Evolutionary conservation across 2,329 filamentous ascomycete species (phyloP), one percentile per base, ranked within the genome.

Genomic region (Penicillium crustosum): DNA sequence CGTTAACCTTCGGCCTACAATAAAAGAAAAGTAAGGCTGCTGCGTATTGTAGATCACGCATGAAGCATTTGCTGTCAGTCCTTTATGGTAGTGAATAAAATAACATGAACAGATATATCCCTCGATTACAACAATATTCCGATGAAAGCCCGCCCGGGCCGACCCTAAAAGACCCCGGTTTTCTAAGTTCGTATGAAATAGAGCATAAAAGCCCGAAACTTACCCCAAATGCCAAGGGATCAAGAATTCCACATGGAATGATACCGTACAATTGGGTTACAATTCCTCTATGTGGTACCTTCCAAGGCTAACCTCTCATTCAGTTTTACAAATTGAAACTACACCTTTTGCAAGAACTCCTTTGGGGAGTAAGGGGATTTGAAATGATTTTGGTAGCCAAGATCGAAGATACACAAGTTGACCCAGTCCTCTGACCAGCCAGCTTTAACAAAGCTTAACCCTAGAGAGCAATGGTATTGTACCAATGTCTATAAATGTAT

Each of bases 221-320:
- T 33, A 21, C 21, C 21, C 23, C 23, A 19, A 27, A 25, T 42
- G 35, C 36, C 55, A 53, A 57, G 55, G 49, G 49, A 8, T 27
- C 4, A 33, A 29, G 55, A 53, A 57, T 57, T 33, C 3, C 6
- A 13, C 2, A 35, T 41, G 49, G 55, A 57, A 57, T 57, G 55
- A 48, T 29, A 53, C 21, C 36, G 9, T 27, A 33, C 21, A 19
- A 31, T 38, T n/a, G 23, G 47, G 47, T 51, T 51, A 23, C 47
- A 55, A 17, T 51, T 38, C 2, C 3, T 25, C 6, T n/a, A 36
- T 19, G 17, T 38, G 23, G 19, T 12, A 52, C 21, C 12, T 13
- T 15, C 31, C 31, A 33, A 33, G 12, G 12, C 12, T n/a, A 25
- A 6, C n/a, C 15, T 49, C 17, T 21, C 25, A 47, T 36, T 19